Evolutionary conservation across 73 alveolate species (phyloP).

Genomic region (Breviolum minutum): DNA sequence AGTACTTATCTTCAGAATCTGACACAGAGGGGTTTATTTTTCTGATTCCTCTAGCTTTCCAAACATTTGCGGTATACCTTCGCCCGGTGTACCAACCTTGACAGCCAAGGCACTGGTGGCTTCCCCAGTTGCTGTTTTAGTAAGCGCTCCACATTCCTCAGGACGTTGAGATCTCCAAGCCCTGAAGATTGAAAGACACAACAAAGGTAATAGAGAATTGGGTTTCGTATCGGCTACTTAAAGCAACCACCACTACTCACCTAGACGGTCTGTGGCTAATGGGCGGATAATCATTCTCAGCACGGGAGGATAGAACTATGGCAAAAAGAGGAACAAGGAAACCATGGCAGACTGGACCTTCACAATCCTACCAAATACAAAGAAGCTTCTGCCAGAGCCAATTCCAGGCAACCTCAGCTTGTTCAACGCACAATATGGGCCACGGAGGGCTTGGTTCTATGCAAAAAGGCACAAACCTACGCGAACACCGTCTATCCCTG

Average conservation of each 20-base stretch:
- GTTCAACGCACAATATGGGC: not conserved
- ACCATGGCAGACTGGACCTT: no score
- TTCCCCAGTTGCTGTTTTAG: slow-evolving; percentile 59
- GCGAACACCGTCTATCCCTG: not conserved
- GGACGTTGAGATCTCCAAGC: not conserved
- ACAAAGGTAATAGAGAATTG: not conserved
- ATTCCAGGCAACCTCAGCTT: slow-evolving; percentile 75
- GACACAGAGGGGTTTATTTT: not conserved
- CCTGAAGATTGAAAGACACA: not conserved
- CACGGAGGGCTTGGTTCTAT: not conserved
- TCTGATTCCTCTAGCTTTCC: not conserved
- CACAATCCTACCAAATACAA: not conserved
- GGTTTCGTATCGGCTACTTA: no score
- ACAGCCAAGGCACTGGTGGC: slow-evolving; percentile 55
- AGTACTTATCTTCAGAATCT: not conserved
- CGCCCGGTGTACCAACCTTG: no score
- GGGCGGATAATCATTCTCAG: no score
- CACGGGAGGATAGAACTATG: no score
- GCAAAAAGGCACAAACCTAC: not conserved
- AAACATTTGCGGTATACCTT: no score
- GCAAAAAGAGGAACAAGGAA: no score
- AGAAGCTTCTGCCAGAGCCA: slow-evolving; percentile 87
- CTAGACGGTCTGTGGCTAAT: no score
- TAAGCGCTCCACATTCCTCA: slow-evolving; percentile 88
- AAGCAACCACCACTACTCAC: no score